Conservation (phyloP, 345 rosid genomes). For the Lepidium aucheri region DNA sequence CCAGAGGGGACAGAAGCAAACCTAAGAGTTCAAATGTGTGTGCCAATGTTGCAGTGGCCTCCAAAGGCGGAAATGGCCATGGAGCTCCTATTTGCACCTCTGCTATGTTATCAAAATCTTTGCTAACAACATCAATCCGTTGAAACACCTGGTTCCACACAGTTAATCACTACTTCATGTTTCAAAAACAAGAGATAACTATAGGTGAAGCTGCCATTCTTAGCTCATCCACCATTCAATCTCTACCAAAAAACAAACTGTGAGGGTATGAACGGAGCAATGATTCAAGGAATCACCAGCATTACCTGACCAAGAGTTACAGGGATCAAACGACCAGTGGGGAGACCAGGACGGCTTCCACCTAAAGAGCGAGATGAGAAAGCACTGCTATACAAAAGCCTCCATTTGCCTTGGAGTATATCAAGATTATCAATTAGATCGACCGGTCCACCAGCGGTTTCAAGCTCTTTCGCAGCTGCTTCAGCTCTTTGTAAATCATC, state of each 20-base stretch:
- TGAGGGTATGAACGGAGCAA: background rate
- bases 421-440: slow-evolving; percentile 51
- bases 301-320: slow-evolving; percentile 86
- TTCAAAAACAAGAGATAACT: too few species aligned
- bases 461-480: slow-evolving; percentile 67
- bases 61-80: slow-evolving; percentile 75
- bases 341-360: slow-evolving; percentile 90
- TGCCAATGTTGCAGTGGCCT: slow-evolving; percentile 74
- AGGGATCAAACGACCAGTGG: slow-evolving; percentile 80
- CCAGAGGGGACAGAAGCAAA: slow-evolving; percentile 8
- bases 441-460: slow-evolving; percentile 56
- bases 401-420: slow-evolving; percentile 86
- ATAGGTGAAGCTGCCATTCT: background rate
- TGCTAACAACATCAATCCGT: slow-evolving; percentile 74
- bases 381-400: slow-evolving; percentile 80
- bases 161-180: background rate
- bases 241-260: background rate
- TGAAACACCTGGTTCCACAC: slow-evolving; percentile 61
- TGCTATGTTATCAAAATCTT: slow-evolving; percentile 84
- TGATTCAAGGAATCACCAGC: background rate
- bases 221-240: background rate
- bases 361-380: slow-evolving; percentile 86
- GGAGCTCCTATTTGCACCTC: slow-evolving; percentile 85
- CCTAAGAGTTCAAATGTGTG: slow-evolving; percentile 89
- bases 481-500: slow-evolving; percentile 66